A percentile compares a stretch with the other conserved stretches of the same genome.
phyloP scores from a whole-genome alignment of 345 rosid species.

The Durio zibethinus region DNA sequence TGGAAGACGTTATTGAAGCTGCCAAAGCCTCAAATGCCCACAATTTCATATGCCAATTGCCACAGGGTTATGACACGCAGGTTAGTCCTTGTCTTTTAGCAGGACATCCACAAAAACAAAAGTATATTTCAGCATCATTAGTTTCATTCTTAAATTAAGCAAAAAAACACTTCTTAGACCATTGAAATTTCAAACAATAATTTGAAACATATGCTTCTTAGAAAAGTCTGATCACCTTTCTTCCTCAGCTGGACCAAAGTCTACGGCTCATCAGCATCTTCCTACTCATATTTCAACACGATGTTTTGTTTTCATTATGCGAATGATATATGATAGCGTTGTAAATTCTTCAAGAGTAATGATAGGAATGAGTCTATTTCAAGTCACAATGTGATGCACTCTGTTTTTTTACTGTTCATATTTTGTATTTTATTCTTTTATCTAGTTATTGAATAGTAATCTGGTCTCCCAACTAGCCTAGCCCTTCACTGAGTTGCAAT shows the following conservation, averaged over 20 bases:
- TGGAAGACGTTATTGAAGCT: constrained; percentile 55
- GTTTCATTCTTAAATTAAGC: background rate
- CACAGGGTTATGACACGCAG: constrained; percentile 73
- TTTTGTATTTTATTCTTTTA: background rate
- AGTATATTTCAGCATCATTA: background rate
- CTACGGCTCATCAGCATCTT: background rate
- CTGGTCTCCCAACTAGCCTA: background rate
- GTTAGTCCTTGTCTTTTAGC: constrained; percentile 27
- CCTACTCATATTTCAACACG: no score
- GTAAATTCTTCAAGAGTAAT: background rate
- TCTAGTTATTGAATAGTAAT: background rate
- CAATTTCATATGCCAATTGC: constrained; percentile 54
- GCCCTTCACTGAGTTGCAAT: background rate
- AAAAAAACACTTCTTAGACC: background rate
- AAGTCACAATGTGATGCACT: background rate
- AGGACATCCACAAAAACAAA: background rate
- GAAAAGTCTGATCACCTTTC: background rate
- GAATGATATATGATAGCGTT: constrained; percentile 1
- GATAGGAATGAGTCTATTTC: no score
- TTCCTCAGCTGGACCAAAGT: background rate
- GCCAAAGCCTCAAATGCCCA: constrained; percentile 72
- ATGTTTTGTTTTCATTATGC: no score
- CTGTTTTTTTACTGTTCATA: background rate
- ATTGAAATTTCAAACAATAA: background rate
- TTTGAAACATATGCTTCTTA: background rate